These are phyloP conservation scores for Spiraea crenata DNA, from an alignment of 331 rosid genomes.

Conservation along the genomic window DNA sequence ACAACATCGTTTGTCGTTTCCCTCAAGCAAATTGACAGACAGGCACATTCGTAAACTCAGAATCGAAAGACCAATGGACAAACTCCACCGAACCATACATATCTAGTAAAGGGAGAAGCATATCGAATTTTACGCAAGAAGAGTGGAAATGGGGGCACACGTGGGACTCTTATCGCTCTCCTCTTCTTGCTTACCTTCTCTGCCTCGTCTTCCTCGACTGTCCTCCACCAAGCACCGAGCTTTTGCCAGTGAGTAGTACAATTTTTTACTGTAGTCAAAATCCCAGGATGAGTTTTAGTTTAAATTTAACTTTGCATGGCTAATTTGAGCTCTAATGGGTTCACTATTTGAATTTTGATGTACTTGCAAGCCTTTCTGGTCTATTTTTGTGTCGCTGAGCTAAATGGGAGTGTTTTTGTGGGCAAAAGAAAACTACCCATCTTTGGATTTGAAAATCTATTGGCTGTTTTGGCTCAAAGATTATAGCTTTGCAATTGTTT, in stretches of 20 bases:
- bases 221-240: slow-evolving; percentile 49
- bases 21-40: neutral
- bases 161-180: slow-evolving; percentile 43
- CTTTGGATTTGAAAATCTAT: neutral
- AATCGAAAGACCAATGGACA: neutral
- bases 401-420: neutral
- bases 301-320: slow-evolving; percentile 9
- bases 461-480: neutral
- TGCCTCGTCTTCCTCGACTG: slow-evolving; percentile 36
- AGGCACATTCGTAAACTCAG: slow-evolving; percentile 11
- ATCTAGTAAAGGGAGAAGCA: neutral
- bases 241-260: slow-evolving; percentile 56
- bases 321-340: neutral
- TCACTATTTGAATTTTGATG: slow-evolving; percentile 2
- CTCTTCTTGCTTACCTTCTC: slow-evolving; percentile 42
- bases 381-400: neutral
- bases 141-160: slow-evolving; percentile 43
- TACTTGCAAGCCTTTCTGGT: neutral
- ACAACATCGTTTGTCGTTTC: slow-evolving; percentile 3
- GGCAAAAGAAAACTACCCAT: neutral
- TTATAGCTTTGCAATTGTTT: neutral
- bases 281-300: slow-evolving; percentile 8
- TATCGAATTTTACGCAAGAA: neutral
- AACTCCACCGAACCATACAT: slow-evolving; percentile 3
- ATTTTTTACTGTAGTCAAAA: neutral